Evolutionary conservation across 2,329 filamentous ascomycete genomes (phyloP).

Genomic region (Emmonsiellopsis sp.): DNA sequence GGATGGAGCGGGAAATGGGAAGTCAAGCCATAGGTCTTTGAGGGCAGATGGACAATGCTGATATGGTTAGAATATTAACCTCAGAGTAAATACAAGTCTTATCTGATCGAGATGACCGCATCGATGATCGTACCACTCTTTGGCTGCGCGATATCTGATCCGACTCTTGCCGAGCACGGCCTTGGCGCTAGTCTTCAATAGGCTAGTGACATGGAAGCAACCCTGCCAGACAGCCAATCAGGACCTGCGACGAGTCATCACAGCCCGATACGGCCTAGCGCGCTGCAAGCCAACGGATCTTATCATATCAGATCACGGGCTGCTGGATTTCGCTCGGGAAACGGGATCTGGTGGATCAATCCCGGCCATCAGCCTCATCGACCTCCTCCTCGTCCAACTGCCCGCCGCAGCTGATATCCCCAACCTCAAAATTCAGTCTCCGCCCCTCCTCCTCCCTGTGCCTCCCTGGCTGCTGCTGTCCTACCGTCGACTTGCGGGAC

Average conservation of each 20-base stretch:
- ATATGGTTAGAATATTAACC: too few relatives aligned
- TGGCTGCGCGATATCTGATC: slow-evolving; percentile 7
- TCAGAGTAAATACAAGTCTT: not conserved
- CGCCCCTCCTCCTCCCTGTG: not conserved
- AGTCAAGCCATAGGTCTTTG: too few relatives aligned
- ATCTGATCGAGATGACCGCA: slow-evolving; percentile 1
- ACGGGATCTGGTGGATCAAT: not conserved
- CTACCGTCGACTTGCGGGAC: not conserved
- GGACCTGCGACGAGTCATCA: not conserved
- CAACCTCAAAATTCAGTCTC: not conserved
- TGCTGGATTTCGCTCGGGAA: not conserved
- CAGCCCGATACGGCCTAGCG: too few relatives aligned
- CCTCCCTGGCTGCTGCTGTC: not conserved
- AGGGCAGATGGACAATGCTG: too few relatives aligned
- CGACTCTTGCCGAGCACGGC: slow-evolving; percentile 5
- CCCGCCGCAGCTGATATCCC: not conserved
- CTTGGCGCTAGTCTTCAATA: slow-evolving; percentile 1
- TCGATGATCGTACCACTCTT: not conserved
- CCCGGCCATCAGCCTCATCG: not conserved
- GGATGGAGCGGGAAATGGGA: too few relatives aligned
- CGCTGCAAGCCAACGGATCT: slow-evolving; percentile 5
- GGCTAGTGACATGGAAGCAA: not conserved
- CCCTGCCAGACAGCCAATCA: not conserved
- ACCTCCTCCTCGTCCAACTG: not conserved
- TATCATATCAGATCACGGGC: slow-evolving; percentile 14